Evolutionary conservation across 1,284 basidiomycete species (phyloP).

Genomic region (Phlebopus sp.): DNA sequence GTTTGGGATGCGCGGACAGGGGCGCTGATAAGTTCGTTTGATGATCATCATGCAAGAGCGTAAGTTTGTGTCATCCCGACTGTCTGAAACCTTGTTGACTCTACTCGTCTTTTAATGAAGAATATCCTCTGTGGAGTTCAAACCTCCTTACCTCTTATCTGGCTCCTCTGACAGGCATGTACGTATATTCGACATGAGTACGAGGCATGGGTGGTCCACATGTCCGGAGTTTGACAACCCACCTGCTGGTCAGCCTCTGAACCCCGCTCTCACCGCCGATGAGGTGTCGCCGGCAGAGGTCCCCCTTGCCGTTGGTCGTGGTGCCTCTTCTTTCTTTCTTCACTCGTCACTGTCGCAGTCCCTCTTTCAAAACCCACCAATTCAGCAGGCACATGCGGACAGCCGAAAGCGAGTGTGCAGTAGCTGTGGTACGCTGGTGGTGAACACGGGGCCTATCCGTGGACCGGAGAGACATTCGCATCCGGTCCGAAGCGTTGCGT

Average conservation of each 20-base stretch:
- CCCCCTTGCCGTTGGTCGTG: constrained; percentile 9
- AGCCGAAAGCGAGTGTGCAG: constrained; percentile 15
- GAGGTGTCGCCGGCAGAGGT: constrained; percentile 11
- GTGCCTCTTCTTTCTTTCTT: constrained; percentile 21
- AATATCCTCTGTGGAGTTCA: constrained; percentile 75
- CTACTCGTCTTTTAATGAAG: constrained; percentile 36
- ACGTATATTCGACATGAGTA: constrained; percentile 62
- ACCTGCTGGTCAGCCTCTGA: constrained; percentile 17
- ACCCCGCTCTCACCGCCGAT: constrained; percentile 13
- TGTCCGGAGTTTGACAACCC: constrained; percentile 50
- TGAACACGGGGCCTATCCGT: constrained; percentile 19
- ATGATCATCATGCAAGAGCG: constrained; percentile 79
- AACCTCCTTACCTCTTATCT: constrained; percentile 65
- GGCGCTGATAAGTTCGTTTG: constrained; percentile 62
- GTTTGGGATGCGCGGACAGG: constrained; percentile 80
- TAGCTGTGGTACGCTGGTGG: constrained; percentile 22
- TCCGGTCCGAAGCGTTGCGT: constrained; percentile 75
- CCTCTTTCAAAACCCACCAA: constrained; percentile 17
- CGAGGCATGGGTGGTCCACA: constrained; percentile 72
- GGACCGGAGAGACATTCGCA: constrained; percentile 58
- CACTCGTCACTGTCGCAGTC: constrained; percentile 31
- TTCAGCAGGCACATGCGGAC: constrained; percentile 4
- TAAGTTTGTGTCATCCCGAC: constrained; percentile 33
- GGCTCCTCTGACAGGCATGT: constrained; percentile 86
- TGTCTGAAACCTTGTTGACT: background rate